Evolutionary conservation across 1,139 yeast species (phyloP).

Genomic region (Pichia sp.): DNA sequence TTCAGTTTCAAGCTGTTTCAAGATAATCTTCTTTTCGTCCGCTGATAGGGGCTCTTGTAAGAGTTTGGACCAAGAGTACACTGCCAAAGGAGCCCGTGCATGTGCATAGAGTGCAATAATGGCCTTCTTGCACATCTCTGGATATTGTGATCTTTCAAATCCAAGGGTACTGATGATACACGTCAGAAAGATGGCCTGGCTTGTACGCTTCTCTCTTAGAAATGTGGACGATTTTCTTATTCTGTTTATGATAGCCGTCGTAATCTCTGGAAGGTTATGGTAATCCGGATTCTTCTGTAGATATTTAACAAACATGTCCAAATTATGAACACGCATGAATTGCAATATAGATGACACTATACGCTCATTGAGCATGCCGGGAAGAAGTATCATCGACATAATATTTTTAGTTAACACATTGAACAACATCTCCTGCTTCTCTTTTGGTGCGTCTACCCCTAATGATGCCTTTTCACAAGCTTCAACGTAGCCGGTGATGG

Average conservation of each 20-base stretch:
- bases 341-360: conserved; percentile 8
- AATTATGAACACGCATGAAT: conserved; percentile 16
- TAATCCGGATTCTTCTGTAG: conserved; percentile 10
- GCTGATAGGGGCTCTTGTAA: conserved; percentile 6
- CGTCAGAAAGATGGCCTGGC: conserved; percentile 10
- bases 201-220: conserved; percentile 1
- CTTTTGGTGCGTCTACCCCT: conserved; percentile 13
- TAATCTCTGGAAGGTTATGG: conserved; percentile 3
- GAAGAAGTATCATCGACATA: conserved; percentile 8
- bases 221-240: conserved; percentile 2
- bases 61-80: conserved; percentile 14
- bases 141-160: conserved; percentile 4
- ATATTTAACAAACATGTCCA: conserved; percentile 19
- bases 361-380: conserved; percentile 9
- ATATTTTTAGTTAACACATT: conserved; percentile 17
- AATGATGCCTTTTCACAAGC: conserved; percentile 10
- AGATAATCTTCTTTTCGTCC: conserved; percentile 8
- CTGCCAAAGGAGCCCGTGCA: conserved; percentile 21
- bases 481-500: conserved; percentile 13
- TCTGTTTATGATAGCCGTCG: conserved; percentile 6
- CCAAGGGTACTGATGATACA: conserved; percentile 5
- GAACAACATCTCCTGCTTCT: conserved; percentile 18
- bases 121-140: conserved; percentile 7
- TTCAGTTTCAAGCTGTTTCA: background rate
- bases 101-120: conserved; percentile 15